phyloP scores from a whole-genome alignment of 805 yeast species.

The Pichia scutulata region DNA sequence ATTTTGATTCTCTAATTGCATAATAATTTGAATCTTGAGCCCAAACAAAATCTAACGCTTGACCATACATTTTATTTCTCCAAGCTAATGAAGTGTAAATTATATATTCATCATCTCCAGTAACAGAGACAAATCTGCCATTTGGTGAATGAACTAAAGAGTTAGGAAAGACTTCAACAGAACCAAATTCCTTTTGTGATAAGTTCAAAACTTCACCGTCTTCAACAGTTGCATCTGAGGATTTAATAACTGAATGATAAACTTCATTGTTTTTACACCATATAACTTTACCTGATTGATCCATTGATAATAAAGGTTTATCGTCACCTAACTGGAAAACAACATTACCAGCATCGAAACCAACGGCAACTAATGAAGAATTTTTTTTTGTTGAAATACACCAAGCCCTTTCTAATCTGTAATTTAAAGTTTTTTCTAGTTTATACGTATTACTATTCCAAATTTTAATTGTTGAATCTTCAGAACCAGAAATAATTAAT shows the following conservation, averaged over 20 bases:
- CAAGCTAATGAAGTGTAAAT: slow-evolving; percentile 95
- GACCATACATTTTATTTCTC: slow-evolving; percentile 92
- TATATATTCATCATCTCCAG: slow-evolving; percentile 97
- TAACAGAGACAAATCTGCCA: slow-evolving; percentile 93
- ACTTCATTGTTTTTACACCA: slow-evolving; percentile 91
- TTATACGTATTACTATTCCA: slow-evolving; percentile 96
- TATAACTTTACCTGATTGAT: slow-evolving; percentile 81
- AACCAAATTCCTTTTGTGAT: slow-evolving; percentile 86
- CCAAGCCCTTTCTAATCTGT: slow-evolving; percentile 96
- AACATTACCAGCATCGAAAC: slow-evolving; percentile 93
- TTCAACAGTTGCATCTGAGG: slow-evolving; percentile 47
- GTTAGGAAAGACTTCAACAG: slow-evolving; percentile 88
- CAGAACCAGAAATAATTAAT: slow-evolving; percentile 89
- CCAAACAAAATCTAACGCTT: slow-evolving; percentile 91
- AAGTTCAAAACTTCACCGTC: slow-evolving; percentile 79
- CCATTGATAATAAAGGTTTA: slow-evolving; percentile 91
- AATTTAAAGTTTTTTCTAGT: slow-evolving; percentile 83
- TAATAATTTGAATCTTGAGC: slow-evolving; percentile 81
- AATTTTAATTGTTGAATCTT: slow-evolving; percentile 87
- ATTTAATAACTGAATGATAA: slow-evolving; percentile 70
- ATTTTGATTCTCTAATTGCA: slow-evolving; percentile 69
- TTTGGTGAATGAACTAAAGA: slow-evolving; percentile 88
- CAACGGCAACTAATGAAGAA: slow-evolving; percentile 77
- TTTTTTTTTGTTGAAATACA: slow-evolving; percentile 72
- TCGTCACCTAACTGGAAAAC: slow-evolving; percentile 87